phyloP scores from a whole-genome alignment of 1,284 basidiomycete species.

The Pholiota adiposa region DNA sequence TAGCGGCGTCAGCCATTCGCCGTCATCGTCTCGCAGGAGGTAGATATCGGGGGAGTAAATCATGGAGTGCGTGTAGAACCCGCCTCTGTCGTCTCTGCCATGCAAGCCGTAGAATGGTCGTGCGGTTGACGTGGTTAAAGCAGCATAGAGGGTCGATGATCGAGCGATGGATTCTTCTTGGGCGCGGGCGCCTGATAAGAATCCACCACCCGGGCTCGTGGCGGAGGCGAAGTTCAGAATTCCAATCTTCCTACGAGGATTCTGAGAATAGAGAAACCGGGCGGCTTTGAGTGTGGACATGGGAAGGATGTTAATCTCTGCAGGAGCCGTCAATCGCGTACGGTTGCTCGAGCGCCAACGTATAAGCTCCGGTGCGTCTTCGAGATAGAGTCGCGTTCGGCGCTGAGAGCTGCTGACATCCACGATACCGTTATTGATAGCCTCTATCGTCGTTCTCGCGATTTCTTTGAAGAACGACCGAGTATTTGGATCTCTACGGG shows the following conservation, averaged over 20 bases:
- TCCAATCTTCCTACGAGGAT: constrained; percentile 33
- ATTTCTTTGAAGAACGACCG: constrained; percentile 31
- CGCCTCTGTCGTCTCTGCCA: constrained; percentile 46
- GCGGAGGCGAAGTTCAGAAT: constrained; percentile 74
- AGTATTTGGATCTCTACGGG: background rate
- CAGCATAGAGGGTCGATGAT: constrained; percentile 63
- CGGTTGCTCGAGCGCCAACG: constrained; percentile 17
- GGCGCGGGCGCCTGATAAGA: constrained; percentile 63
- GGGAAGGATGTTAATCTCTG: constrained; percentile 45
- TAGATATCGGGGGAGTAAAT: constrained; percentile 63
- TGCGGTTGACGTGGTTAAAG: constrained; percentile 50
- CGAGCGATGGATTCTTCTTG: constrained; percentile 32
- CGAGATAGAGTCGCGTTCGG: constrained; percentile 37
- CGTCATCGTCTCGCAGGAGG: constrained; percentile 60
- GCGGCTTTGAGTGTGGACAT: constrained; percentile 61
- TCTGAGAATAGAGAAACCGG: constrained; percentile 28
- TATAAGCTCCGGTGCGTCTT: constrained; percentile 27
- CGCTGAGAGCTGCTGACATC: constrained; percentile 27
- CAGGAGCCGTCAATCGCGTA: constrained; percentile 27
- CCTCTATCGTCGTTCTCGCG: constrained; percentile 38
- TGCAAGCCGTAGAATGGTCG: constrained; percentile 59
- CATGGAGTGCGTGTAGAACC: constrained; percentile 72
- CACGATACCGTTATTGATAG: constrained; percentile 36
- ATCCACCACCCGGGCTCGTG: constrained; percentile 70
- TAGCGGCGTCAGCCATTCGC: constrained; percentile 55